These are phyloP conservation scores for Eustoma russellianum DNA, from an alignment of 257 asterid species.

Conservation along the genomic window DNA sequence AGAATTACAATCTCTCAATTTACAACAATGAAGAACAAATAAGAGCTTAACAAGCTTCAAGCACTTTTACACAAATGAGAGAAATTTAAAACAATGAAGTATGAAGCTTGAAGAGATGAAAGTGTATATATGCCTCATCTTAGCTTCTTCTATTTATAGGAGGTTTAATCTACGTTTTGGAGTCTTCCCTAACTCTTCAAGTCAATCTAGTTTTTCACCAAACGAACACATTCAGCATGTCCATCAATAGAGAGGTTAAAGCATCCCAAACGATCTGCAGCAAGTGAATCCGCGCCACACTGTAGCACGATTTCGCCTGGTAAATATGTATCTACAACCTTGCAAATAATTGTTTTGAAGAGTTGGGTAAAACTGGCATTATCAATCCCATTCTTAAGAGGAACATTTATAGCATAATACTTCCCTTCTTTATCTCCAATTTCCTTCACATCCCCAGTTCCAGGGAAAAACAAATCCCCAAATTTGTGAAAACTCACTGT, in stretches of 20 bases:
- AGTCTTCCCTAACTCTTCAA: too few relatives aligned
- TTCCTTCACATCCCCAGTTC: constrained; percentile 97
- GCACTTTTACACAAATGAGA: too few relatives aligned
- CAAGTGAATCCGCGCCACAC: constrained; percentile 99
- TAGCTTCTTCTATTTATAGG: too few relatives aligned
- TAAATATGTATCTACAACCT: constrained; percentile 80
- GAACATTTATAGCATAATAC: constrained; percentile 90
- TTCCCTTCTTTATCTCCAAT: constrained; percentile 96
- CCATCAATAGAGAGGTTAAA: constrained; percentile 99
- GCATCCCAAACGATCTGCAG: constrained; percentile 97
- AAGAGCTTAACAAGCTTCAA: too few relatives aligned
- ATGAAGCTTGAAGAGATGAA: too few relatives aligned
- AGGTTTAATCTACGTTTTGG: too few relatives aligned
- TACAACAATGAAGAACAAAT: too few relatives aligned
- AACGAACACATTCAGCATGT: too few relatives aligned
- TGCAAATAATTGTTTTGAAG: constrained; percentile 68
- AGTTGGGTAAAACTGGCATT: constrained; percentile 80
- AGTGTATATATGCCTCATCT: too few relatives aligned
- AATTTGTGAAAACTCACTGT: constrained; percentile 98
- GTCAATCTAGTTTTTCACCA: too few relatives aligned
- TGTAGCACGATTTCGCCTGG: constrained; percentile 99
- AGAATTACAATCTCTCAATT: too few relatives aligned
- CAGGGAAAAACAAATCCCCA: constrained; percentile 96
- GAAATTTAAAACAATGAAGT: too few relatives aligned
- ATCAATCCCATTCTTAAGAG: constrained; percentile 93